Evolutionary conservation across 176 grass and related monocot species (phyloP).

Genomic region (Canna indica): DNA sequence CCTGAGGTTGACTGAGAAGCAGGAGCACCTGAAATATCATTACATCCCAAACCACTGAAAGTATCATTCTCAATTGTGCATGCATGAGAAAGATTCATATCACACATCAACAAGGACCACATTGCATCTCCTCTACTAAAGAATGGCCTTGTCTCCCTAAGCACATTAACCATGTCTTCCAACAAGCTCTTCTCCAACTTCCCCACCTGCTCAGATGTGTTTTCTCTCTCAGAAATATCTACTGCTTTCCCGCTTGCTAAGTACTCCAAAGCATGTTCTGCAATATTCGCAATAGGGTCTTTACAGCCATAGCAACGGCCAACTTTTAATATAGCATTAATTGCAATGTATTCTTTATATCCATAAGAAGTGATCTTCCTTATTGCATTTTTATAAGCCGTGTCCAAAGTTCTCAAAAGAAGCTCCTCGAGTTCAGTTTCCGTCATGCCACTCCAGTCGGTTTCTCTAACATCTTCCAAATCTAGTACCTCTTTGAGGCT

Average conservation of each 20-base stretch:
- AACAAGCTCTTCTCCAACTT: conserved; percentile 14
- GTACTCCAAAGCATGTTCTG: conserved; percentile 15
- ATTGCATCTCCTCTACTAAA: conserved; percentile 16
- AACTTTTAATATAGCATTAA: conserved; percentile 7
- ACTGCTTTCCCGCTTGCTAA: conserved; percentile 10
- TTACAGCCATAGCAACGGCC: conserved; percentile 3
- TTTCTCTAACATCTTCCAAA: conserved; percentile 8
- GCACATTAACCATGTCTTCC: conserved; percentile 13
- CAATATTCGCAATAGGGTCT: conserved; percentile 9
- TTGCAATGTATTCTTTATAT: conserved; percentile 7
- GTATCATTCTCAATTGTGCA: background rate
- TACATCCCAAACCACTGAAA: background rate
- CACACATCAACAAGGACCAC: conserved; percentile 22
- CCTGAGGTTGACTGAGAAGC: background rate
- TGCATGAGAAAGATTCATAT: conserved; percentile 12
- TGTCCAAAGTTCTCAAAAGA: conserved; percentile 14
- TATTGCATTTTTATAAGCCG: conserved; percentile 8
- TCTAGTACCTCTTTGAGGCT: conserved; percentile 1
- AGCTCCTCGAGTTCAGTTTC: conserved; percentile 15
- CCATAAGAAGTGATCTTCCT: conserved; percentile 11
- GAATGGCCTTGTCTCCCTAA: conserved; percentile 10
- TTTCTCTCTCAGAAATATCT: background rate
- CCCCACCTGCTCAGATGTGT: background rate
- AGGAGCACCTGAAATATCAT: background rate
- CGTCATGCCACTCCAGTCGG: conserved; percentile 1